Conservation (phyloP, 2,329 filamentous ascomycete species). For the Aspergillus ruber region DNA sequence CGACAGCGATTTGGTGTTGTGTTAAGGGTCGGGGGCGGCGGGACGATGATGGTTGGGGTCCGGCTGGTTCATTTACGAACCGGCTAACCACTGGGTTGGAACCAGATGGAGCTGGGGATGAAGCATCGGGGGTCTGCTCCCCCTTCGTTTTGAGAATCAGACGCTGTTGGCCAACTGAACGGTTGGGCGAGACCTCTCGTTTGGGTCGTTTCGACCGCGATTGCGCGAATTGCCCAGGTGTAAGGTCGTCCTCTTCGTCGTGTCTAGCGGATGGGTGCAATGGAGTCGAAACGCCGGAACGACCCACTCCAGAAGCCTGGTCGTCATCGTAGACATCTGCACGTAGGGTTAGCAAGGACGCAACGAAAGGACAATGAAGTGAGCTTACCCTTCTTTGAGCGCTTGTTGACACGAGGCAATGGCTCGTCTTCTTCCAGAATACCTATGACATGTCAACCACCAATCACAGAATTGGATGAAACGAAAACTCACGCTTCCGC, state of each 20-base stretch:
- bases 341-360: constrained; percentile 3
- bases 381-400: constrained; percentile 36
- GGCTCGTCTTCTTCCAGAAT: constrained; percentile 45
- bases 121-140: constrained; percentile 36
- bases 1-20: constrained; percentile 45
- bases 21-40: constrained; percentile 44
- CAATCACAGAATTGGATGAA: neutral
- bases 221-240: constrained; percentile 29
- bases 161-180: constrained; percentile 32
- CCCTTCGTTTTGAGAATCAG: constrained; percentile 40
- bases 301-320: constrained; percentile 18
- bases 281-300: constrained; percentile 31
- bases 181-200: constrained; percentile 30
- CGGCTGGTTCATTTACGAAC: constrained; percentile 30
- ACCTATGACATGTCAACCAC: constrained; percentile 21
- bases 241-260: constrained; percentile 36
- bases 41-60: constrained; percentile 21
- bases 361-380: constrained; percentile 2
- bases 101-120: constrained; percentile 39
- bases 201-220: constrained; percentile 36
- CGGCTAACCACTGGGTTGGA: constrained; percentile 38
- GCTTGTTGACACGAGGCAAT: constrained; percentile 38
- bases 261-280: constrained; percentile 31
- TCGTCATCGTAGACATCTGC: constrained; percentile 31
- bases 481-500: constrained; percentile 36